phyloP scores from a whole-genome alignment of 2,329 filamentous ascomycete genomes.

The Fusarium graminum region DNA sequence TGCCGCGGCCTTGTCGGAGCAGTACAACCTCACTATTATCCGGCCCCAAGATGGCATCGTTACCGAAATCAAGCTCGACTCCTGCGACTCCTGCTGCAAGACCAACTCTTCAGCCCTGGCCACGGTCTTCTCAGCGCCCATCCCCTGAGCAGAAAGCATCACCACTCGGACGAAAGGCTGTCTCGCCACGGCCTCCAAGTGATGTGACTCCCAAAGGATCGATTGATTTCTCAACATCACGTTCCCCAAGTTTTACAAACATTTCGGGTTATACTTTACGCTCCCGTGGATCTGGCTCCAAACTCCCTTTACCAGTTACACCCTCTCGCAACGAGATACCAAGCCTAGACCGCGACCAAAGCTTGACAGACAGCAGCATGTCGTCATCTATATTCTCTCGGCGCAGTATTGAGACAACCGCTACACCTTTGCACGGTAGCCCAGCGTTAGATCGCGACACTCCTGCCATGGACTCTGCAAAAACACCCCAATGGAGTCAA shows the following conservation, averaged over 20 bases:
- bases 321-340: constrained; percentile 56
- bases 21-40: constrained; percentile 34
- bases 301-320: constrained; percentile 56
- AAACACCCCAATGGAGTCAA: constrained; percentile 45
- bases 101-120: constrained; percentile 30
- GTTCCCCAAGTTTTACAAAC: constrained; percentile 48
- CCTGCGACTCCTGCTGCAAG: constrained; percentile 44
- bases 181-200: constrained; percentile 23
- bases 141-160: constrained; percentile 22
- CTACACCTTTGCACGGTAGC: constrained; percentile 52
- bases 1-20: constrained; percentile 39
- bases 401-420: constrained; percentile 52
- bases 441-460: constrained; percentile 45
- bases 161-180: constrained; percentile 25
- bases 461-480: constrained; percentile 26
- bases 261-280: constrained; percentile 50
- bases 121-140: constrained; percentile 40
- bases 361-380: constrained; percentile 60
- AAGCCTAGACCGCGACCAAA: constrained; percentile 53
- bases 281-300: constrained; percentile 55
- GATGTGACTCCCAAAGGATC: constrained; percentile 21
- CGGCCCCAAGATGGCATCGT: constrained; percentile 35
- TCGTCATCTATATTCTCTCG: constrained; percentile 58
- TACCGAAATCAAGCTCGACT: constrained; percentile 43
- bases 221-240: constrained; percentile 36